Conservation (phyloP, 306 rosid genomes). For the Pyrus bretschneideri region DNA sequence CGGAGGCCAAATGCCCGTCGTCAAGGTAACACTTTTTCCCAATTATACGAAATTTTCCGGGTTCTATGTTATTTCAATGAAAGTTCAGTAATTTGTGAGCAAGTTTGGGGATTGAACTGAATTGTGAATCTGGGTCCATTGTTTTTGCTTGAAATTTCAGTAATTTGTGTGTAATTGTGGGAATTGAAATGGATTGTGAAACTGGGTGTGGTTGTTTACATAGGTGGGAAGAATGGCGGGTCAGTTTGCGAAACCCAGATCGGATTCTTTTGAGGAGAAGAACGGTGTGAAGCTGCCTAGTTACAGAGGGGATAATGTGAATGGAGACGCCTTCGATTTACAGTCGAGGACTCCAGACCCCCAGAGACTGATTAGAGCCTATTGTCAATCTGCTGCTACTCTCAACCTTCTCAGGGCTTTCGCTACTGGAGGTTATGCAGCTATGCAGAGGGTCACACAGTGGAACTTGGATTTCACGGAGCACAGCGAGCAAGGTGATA, state of each 20-base stretch:
- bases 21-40: constrained; percentile 45
- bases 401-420: constrained; percentile 85
- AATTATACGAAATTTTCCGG: not conserved
- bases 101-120: not conserved
- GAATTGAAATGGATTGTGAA: not conserved
- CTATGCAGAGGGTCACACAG: constrained; percentile 95
- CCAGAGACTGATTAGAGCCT: constrained; percentile 87
- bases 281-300: constrained; percentile 91
- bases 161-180: not conserved
- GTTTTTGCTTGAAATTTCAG: not conserved
- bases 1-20: constrained; percentile 94
- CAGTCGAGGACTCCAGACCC: constrained; percentile 93
- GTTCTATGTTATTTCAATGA: not conserved
- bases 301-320: constrained; percentile 93
- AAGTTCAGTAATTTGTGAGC: not conserved
- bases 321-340: constrained; percentile 79
- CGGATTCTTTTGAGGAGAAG: constrained; percentile 85
- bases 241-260: constrained; percentile 96
- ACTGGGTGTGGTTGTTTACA: constrained; percentile 5
- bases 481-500: constrained; percentile 91
- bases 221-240: constrained; percentile 99
- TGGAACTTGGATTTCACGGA: constrained; percentile 97
- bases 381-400: constrained; percentile 94
- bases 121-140: constrained; percentile 1
- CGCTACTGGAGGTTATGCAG: constrained; percentile 97